These are phyloP conservation scores for Pestalotiopsis sp. DNA, from an alignment of 2,329 filamentous ascomycete species.

Conservation along the genomic window DNA sequence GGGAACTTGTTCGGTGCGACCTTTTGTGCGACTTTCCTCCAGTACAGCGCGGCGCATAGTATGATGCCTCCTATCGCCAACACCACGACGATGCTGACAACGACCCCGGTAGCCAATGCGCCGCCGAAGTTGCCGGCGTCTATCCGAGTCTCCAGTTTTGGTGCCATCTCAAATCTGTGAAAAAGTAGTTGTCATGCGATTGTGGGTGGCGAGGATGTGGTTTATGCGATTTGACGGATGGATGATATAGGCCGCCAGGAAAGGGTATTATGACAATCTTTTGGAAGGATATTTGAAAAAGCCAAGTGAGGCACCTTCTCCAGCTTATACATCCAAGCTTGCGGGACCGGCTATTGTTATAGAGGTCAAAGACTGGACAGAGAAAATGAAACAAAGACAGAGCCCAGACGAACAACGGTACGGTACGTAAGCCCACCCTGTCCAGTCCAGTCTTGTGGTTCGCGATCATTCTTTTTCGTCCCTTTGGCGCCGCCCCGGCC, in stretches of 20 bases:
- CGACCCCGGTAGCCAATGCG: conserved; percentile 3
- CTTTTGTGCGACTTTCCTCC: conserved; percentile 5
- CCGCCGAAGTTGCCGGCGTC: conserved; percentile 1
- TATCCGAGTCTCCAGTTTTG: neutral
- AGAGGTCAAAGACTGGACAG: neutral
- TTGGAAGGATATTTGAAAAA: neutral
- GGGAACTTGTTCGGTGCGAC: conserved; percentile 2
- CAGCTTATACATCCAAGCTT: neutral
- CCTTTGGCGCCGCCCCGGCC: neutral
- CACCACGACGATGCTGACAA: conserved; percentile 7
- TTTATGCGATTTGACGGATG: neutral
- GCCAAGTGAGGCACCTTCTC: neutral
- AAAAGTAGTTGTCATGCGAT: neutral
- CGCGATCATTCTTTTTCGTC: neutral
- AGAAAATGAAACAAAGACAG: neutral
- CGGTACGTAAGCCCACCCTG: neutral
- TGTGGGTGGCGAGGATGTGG: neutral
- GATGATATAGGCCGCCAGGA: neutral
- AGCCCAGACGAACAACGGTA: neutral
- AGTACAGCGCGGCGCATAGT: neutral
- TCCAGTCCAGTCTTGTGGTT: neutral
- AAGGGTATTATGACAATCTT: neutral
- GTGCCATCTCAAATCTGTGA: neutral
- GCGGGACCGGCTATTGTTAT: neutral
- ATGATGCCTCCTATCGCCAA: neutral